phyloP scores from a whole-genome alignment of 2,329 filamentous ascomycete species.

The Trichoderma simmonsii region DNA sequence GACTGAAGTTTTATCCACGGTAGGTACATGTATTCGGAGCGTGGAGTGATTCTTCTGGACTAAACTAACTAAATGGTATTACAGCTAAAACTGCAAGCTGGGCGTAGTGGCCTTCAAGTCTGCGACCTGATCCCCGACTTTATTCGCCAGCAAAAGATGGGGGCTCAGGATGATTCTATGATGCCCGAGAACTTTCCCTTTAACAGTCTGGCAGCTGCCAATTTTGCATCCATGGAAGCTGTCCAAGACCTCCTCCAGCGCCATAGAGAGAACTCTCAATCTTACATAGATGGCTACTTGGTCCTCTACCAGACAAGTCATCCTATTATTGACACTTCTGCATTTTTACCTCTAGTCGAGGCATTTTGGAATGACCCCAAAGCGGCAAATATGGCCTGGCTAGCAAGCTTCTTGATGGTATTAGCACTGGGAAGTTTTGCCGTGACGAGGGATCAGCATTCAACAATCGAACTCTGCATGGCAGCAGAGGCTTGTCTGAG shows the following conservation, averaged over 20 bases:
- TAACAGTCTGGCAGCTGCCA: not conserved
- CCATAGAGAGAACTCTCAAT: not conserved
- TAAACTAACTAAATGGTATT: not conserved
- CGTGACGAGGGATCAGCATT: not conserved
- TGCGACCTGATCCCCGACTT: not conserved
- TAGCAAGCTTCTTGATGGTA: not conserved
- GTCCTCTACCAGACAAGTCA: not conserved
- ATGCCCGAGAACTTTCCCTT: not conserved
- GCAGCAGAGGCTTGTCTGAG: not conserved
- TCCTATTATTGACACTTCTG: not conserved
- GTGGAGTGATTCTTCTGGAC: not conserved
- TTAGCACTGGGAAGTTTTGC: not conserved
- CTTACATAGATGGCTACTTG: not conserved
- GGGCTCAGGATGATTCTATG: not conserved
- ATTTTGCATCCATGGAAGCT: not conserved
- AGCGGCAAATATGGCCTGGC: not conserved
- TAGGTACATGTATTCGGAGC: not conserved
- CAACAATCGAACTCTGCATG: not conserved
- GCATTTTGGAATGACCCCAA: not conserved
- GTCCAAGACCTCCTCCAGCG: not conserved
- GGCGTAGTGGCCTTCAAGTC: not conserved
- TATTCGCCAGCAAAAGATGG: not conserved
- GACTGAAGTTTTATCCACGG: not conserved
- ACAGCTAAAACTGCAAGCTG: not conserved
- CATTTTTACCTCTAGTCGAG: not conserved